Evolutionary conservation across 805 yeast species (phyloP).

Genomic region (Schwanniomyces yamadae): DNA sequence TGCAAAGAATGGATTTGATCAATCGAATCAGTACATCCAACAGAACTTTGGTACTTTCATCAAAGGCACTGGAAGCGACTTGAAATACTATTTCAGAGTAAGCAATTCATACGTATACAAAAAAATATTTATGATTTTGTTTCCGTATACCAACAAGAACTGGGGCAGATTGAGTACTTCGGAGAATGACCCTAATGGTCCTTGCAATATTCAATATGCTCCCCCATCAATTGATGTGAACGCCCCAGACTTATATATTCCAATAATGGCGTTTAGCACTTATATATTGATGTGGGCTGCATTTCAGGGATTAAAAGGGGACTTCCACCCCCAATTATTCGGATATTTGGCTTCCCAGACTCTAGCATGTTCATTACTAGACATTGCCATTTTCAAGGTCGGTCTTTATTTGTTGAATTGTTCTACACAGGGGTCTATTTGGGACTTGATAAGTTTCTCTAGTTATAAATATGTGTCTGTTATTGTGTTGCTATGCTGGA

Average conservation of each 20-base stretch:
- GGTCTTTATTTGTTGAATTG: constrained; percentile 81
- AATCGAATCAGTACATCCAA: constrained; percentile 77
- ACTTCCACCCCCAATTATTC: constrained; percentile 88
- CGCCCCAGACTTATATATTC: constrained; percentile 96
- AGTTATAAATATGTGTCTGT: constrained; percentile 93
- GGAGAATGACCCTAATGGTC: constrained; percentile 18
- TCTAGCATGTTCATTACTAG: constrained; percentile 75
- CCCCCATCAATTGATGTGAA: constrained; percentile 85
- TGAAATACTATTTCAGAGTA: constrained; percentile 88
- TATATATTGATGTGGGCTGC: constrained; percentile 82
- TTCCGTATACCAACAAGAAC: constrained; percentile 82
- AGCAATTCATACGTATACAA: constrained; percentile 80
- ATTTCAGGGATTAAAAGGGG: constrained; percentile 81
- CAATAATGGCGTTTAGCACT: constrained; percentile 88
- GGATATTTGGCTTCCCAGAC: constrained; percentile 87
- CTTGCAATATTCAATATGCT: constrained; percentile 45
- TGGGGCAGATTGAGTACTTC: constrained; percentile 63
- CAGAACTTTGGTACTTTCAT: constrained; percentile 60
- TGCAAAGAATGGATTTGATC: constrained; percentile 80
- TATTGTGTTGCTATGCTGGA: constrained; percentile 54
- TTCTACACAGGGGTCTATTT: constrained; percentile 55
- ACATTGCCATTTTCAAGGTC: constrained; percentile 69
- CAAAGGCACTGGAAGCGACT: constrained; percentile 45
- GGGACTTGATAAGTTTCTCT: constrained; percentile 85
- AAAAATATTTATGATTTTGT: constrained; percentile 69